Base-by-base conservation (phyloP, 352 stramenopile species). In the Globisporangium ultimum region DNA sequence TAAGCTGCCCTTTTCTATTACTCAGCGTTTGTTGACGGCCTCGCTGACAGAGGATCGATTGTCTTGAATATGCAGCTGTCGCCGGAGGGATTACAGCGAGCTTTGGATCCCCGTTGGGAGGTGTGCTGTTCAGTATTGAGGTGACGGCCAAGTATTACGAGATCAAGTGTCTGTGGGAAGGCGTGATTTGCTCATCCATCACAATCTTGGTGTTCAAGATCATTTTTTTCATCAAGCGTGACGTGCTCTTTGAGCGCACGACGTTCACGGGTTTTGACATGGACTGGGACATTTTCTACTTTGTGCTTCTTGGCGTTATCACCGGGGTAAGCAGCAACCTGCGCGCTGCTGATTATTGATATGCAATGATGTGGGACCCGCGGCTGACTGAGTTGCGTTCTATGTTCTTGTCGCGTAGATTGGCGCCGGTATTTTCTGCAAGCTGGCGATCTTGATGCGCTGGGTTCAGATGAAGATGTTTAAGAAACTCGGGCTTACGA, bases 61-160 rank as follows among this genome's bases (percentile, higher is more conserved):
- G 51, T 34, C 14, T 6, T 55, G 1, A 38, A n/a, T 43, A 2
- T 53, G 20, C 50, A 76, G 85, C 80, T 18, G 78, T 92, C 21
- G 85, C 85, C 0, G 89, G 78, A 58, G 85, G 85, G 20, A 82
- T 91, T 57, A 93, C 85, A 0, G 83, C 85, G 21, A 90, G 80
- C 45, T 95, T 95, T 46, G 85, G 85, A 6, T 90, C 84, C 0
- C 85, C 85, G 2, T 64, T 95, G 0, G 85, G 85, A 8, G 84
- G 85, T 7, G 76, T 95, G 11, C 62, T 95, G 3, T 95, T 88
- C 64, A 91, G 84, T 42, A 93, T 95, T 32, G 86, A 95, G 67
- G 86, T 95, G 32, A 92, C 84, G 3, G 83, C 84, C 5, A 86
- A 82, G 36, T 91, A 89, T 54, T 95, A 93, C 63, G 81, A 91